Conservation (phyloP, 2,329 filamentous ascomycete genomes). For the Diaporthe citrichinensis region DNA sequence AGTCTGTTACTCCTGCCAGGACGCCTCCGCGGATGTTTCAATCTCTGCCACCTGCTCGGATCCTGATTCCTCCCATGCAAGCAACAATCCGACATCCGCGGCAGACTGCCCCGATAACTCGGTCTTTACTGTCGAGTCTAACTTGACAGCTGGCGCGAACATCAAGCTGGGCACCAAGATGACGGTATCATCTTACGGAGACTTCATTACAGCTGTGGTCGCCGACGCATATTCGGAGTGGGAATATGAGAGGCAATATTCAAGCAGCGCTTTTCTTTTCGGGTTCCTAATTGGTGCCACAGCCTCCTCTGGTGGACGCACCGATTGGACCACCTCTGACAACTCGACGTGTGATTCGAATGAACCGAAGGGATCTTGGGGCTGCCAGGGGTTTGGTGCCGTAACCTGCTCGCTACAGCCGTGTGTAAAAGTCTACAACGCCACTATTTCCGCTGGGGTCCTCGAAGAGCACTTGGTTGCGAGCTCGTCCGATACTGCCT, state of each 20-base stretch:
- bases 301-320: rapidly evolving
- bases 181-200: too few relatives aligned
- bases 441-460: background rate
- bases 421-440: background rate
- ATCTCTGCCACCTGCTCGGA: background rate
- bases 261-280: too few relatives aligned
- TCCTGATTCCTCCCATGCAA: background rate
- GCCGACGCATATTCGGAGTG: too few relatives aligned
- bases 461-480: background rate
- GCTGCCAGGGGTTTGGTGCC: background rate
- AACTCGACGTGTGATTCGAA: background rate
- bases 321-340: background rate
- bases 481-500: background rate
- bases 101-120: background rate
- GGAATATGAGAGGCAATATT: too few relatives aligned
- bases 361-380: background rate
- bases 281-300: background rate
- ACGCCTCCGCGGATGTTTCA: rapidly evolving
- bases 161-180: background rate
- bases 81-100: background rate
- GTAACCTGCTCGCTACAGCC: background rate
- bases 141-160: rapidly evolving
- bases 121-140: background rate
- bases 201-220: too few relatives aligned
- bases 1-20: background rate